Evolutionary conservation across 352 stramenopile genomes (phyloP).

Genomic region (Globisporangium parvum): DNA sequence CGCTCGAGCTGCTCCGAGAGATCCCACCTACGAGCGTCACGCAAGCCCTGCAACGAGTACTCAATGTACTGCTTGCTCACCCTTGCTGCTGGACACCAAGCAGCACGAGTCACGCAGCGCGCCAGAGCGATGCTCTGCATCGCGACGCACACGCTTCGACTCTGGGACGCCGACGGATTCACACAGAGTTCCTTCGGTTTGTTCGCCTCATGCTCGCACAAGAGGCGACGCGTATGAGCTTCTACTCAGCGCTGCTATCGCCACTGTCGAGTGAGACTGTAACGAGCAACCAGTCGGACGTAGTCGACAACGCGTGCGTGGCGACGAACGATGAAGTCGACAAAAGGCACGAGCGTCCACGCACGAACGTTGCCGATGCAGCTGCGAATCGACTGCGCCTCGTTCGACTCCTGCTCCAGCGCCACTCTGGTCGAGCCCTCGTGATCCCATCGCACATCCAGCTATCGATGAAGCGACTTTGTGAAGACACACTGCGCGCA

Average conservation of each 20-base stretch:
- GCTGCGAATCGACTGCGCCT: slow-evolving; percentile 20
- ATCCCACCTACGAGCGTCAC: slow-evolving; percentile 12
- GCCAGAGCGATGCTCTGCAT: not conserved
- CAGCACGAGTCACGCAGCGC: not conserved
- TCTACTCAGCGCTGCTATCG: slow-evolving; percentile 23
- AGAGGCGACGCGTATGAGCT: slow-evolving; percentile 17
- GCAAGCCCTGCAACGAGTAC: slow-evolving; percentile 20
- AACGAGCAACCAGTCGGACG: not conserved
- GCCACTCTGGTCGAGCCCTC: not conserved
- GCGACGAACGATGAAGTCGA: not conserved
- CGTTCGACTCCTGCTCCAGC: slow-evolving; percentile 21
- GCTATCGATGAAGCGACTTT: slow-evolving; percentile 3
- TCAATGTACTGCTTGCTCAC: slow-evolving; percentile 23
- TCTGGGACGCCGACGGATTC: slow-evolving; percentile 14
- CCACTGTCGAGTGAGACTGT: not conserved
- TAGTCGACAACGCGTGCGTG: not conserved
- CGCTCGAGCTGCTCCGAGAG: not conserved
- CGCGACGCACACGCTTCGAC: not conserved
- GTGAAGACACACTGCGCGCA: not conserved
- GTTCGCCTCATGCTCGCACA: slow-evolving; percentile 35
- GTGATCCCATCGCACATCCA: not conserved
- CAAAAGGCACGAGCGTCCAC: no score
- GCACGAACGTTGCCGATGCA: no score
- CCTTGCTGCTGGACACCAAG: slow-evolving; percentile 27
- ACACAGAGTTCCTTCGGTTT: slow-evolving; percentile 29